Evolutionary conservation across 805 yeast genomes (phyloP).

Genomic region (Isabelozyma gotoi): DNA sequence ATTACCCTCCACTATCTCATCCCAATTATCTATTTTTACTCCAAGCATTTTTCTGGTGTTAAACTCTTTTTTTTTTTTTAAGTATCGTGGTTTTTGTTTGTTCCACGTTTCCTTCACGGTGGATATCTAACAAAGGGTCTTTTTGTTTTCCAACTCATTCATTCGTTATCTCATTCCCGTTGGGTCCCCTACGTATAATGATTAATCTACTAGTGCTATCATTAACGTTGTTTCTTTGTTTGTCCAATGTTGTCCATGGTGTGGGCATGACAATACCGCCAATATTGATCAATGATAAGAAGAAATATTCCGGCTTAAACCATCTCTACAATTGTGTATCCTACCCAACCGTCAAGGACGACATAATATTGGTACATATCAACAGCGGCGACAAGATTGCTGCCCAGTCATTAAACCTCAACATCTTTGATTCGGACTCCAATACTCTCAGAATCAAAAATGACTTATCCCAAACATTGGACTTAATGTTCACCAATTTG

Average conservation of each 20-base stretch:
- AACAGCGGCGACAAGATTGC: conserved; percentile 28
- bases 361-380: conserved; percentile 33
- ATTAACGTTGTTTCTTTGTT: conserved; percentile 2
- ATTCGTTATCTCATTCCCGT: neutral
- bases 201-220: neutral
- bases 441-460: conserved; percentile 32
- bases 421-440: conserved; percentile 36
- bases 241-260: conserved; percentile 8
- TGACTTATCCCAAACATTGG: conserved; percentile 28
- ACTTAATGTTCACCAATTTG: conserved; percentile 36
- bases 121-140: neutral
- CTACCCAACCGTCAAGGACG: conserved; percentile 36
- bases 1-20: too few species aligned
- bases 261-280: conserved; percentile 39
- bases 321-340: conserved; percentile 35
- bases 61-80: neutral
- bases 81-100: neutral
- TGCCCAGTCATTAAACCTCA: conserved; percentile 35
- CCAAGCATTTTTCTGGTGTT: neutral
- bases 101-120: neutral
- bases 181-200: neutral
- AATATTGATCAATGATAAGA: conserved; percentile 26
- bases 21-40: neutral
- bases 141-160: neutral
- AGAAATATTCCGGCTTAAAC: conserved; percentile 24